Conservation (phyloP, 805 yeast species). For the Starmerella stellata region DNA sequence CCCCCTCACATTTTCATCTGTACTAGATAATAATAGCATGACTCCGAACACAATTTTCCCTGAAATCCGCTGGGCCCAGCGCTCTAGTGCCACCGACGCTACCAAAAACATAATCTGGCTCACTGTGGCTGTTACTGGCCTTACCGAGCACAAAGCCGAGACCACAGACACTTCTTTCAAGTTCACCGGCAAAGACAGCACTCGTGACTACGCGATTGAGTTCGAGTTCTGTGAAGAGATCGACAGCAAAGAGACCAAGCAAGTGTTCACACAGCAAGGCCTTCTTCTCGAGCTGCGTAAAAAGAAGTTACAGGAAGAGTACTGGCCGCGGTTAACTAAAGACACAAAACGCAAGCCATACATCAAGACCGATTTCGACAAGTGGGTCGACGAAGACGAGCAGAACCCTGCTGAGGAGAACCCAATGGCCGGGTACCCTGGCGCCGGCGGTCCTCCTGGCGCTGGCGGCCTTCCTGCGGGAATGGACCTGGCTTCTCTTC, state of each 20-base stretch:
- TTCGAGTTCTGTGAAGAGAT: constrained; percentile 64
- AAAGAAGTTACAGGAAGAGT: constrained; percentile 49
- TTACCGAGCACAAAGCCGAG: constrained; percentile 41
- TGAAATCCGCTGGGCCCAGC: constrained; percentile 86
- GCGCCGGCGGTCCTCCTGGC: constrained; percentile 23
- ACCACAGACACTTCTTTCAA: constrained; percentile 32
- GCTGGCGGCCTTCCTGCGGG: constrained; percentile 26
- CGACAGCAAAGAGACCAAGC: constrained; percentile 43
- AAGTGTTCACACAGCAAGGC: constrained; percentile 44
- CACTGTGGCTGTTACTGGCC: constrained; percentile 58
- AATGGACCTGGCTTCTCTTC: constrained; percentile 17
- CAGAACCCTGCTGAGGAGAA: constrained; percentile 54
- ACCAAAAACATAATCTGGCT: constrained; percentile 58
- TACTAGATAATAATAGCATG: no score
- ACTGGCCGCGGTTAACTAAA: constrained; percentile 90
- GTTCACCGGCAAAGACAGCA: constrained; percentile 32
- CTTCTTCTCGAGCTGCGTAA: constrained; percentile 51
- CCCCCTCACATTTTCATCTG: no score
- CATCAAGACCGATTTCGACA: constrained; percentile 87
- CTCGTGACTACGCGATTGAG: constrained; percentile 37
- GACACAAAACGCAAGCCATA: constrained; percentile 62
- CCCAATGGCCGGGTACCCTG: constrained; percentile 23
- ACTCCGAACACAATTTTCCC: constrained; percentile 19
- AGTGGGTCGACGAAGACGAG: constrained; percentile 98
- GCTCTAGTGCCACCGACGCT: constrained; percentile 58